Evolutionary conservation across 1,139 yeast species (phyloP), one percentile per base, ranked within the genome.

Genomic region (Candida frijolesensis): DNA sequence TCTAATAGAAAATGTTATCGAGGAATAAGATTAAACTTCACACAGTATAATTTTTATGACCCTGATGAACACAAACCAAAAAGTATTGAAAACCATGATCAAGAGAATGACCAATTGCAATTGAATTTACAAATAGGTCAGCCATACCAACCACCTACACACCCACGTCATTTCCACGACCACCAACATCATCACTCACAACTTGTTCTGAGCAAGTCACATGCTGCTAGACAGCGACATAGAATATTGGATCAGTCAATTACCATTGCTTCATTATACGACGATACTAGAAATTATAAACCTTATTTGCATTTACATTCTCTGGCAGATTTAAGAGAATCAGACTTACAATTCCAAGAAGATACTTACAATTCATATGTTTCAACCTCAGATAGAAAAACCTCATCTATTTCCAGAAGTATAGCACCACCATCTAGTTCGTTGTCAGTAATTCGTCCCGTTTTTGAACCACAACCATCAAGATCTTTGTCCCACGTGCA

Each of bases 21-120:
- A 51, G 80, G 80, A 1, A 64, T 73, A n/a, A 62, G 80, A 40
- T 66, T 76, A 41, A 76, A 76, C 56, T 76, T 76, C 61, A 74
- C 76, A 32, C 80, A 72, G 56, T 75, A 75, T 50, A 73, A 72
- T 44, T 65, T 72, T 42, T 74, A 71, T 55, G 67, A 72, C 47
- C 80, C 80, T 3, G 60, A 63, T 29, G 64, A 59, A 42, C 48
- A 51, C 27, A 44, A 39, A 12, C 45, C 47, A 1, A 27, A 32
- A 7, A 22, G n/a, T 4, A 16, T 6, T 38, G 42, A 38, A 10
- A 18, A 6, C 22, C 11, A 38, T 12, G 16, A 42, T 2, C 38
- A 30, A 33, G 42, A 22, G 7, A 2, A 7, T 14, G 15, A 5
- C 16, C 41, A 15, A 19, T 19, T 15, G 5, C 38, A 34, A 7